phyloP scores from a whole-genome alignment of 257 asterid genomes.

The Solanum chiquidenum region DNA sequence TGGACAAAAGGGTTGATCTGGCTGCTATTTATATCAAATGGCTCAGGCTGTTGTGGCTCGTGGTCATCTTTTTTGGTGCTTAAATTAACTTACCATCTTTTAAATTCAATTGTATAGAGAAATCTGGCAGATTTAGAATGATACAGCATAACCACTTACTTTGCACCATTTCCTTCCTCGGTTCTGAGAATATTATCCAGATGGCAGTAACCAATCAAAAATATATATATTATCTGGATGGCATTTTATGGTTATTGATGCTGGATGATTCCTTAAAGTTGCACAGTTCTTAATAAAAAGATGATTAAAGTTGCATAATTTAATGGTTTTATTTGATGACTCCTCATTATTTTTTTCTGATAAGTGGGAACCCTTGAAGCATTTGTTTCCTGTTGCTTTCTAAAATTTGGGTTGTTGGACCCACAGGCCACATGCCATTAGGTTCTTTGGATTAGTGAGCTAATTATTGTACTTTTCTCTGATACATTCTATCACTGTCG shows the following conservation, averaged over 20 bases:
- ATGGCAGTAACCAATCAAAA: background rate
- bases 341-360: background rate
- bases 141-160: background rate
- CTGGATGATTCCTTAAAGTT: background rate
- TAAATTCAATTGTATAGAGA: background rate
- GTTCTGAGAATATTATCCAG: background rate
- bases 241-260: background rate
- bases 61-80: background rate
- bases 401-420: background rate
- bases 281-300: background rate
- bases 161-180: background rate
- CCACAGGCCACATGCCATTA: background rate
- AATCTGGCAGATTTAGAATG: background rate
- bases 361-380: background rate
- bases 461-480: background rate
- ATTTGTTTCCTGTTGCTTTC: background rate
- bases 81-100: background rate
- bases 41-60: background rate
- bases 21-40: background rate
- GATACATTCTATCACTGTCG: constrained; percentile 2
- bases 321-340: background rate
- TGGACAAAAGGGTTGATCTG: background rate
- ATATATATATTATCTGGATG: background rate
- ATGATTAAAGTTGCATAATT: background rate
- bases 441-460: background rate